phyloP scores from a whole-genome alignment of 2,329 filamentous ascomycete genomes.

The Penicillium janthinellum region DNA sequence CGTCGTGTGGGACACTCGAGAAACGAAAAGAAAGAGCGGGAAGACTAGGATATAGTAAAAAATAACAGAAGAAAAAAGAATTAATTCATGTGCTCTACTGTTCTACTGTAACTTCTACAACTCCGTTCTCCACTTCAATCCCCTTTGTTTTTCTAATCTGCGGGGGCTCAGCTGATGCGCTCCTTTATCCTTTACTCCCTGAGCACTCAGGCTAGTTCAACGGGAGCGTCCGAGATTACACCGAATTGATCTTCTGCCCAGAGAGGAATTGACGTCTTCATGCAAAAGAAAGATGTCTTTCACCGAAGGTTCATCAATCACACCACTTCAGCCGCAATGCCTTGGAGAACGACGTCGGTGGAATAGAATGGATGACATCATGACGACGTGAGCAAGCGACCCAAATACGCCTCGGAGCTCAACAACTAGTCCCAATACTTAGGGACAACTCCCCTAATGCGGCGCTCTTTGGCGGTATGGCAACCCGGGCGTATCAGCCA shows the following conservation, averaged over 20 bases:
- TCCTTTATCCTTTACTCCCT: neutral
- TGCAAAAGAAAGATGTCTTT: neutral
- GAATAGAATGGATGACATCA: slow-evolving; percentile 25
- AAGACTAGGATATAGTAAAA: neutral
- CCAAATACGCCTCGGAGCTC: neutral
- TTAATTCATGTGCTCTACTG: neutral
- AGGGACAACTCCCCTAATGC: neutral
- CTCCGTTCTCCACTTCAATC: neutral
- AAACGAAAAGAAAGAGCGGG: slow-evolving; percentile 1
- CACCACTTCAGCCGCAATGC: neutral
- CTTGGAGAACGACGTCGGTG: neutral
- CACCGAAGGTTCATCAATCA: neutral
- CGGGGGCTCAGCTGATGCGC: slow-evolving; percentile 16
- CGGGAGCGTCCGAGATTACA: slow-evolving; percentile 1
- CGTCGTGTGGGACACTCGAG: neutral
- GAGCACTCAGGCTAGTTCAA: neutral
- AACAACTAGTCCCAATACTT: neutral
- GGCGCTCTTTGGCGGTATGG: neutral
- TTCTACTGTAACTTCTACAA: neutral
- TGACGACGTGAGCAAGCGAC: slow-evolving; percentile 15
- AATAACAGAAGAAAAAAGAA: neutral
- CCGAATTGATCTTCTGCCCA: neutral
- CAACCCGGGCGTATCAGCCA: neutral
- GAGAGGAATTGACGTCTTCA: neutral
- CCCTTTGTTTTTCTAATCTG: slow-evolving; percentile 13